Conservation (phyloP, 257 asterid species). For the Solanum acaule region DNA sequence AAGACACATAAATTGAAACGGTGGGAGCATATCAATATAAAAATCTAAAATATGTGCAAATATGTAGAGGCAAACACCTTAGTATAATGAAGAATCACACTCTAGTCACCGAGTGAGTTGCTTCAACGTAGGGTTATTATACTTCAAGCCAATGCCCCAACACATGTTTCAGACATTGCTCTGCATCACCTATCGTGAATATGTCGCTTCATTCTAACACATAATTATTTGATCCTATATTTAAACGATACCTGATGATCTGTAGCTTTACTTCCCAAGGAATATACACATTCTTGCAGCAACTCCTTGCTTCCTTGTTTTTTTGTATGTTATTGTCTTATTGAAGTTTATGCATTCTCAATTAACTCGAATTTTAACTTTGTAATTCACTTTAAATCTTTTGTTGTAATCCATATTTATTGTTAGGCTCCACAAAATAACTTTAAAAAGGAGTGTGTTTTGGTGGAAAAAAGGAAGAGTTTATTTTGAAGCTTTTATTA, state of each 20-base stretch:
- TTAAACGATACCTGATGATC: neutral
- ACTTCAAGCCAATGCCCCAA: neutral
- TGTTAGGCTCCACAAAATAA: neutral
- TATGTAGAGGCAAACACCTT: neutral
- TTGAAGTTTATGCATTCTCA: neutral
- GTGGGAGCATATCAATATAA: neutral
- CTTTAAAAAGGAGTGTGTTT: neutral
- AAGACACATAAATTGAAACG: neutral
- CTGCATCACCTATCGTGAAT: neutral
- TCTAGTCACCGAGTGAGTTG: neutral
- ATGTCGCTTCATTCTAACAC: neutral
- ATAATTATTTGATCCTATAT: neutral
- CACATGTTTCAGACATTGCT: neutral
- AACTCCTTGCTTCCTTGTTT: neutral
- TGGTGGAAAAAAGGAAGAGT: neutral
- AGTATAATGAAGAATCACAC: neutral
- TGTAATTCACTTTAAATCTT: neutral
- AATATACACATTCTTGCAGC: neutral
- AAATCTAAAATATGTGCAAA: neutral
- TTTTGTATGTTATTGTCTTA: neutral
- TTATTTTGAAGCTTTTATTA: neutral
- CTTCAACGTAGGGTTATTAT: too few relatives aligned
- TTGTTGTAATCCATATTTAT: neutral
- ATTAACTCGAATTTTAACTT: neutral
- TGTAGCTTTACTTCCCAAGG: neutral